Conservation (phyloP, 208 protist species). For the Acanthamoeba comandoni region DNA sequence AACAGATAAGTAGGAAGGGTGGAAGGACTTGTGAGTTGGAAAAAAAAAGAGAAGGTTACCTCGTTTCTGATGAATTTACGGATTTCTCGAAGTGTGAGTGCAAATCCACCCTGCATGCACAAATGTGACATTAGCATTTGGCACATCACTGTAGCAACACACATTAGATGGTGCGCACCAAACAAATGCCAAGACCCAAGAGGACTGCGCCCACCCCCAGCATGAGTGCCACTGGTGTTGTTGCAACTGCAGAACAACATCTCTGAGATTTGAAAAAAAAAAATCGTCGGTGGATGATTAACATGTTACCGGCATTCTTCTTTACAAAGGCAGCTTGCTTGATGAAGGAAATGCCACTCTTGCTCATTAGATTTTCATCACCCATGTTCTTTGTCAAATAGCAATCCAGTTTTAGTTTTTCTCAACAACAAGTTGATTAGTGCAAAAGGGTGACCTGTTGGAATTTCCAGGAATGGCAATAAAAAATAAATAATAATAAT, state of each 20-base stretch:
- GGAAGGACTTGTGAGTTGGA: neutral
- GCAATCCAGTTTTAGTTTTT: too few species aligned
- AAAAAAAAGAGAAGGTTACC: neutral
- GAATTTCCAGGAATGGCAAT: too few species aligned
- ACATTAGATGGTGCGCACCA: constrained; percentile 10
- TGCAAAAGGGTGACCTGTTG: too few species aligned
- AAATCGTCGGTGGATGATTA: neutral
- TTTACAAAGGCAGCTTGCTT: constrained; percentile 9
- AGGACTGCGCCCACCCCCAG: constrained; percentile 6
- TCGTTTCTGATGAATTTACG: constrained; percentile 38
- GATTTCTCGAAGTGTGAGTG: constrained; percentile 51
- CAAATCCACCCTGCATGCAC: neutral
- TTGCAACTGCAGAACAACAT: neutral
- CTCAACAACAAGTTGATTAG: too few species aligned
- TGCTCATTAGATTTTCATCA: too few species aligned
- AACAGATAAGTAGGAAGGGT: neutral
- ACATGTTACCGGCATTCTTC: neutral
- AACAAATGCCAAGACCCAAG: constrained; percentile 42
- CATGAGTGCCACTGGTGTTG: constrained; percentile 1
- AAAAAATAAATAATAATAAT: too few species aligned
- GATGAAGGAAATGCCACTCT: constrained; percentile 22
- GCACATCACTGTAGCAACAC: neutral
- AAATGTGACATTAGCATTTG: neutral
- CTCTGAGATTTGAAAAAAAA: neutral
- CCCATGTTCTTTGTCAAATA: too few species aligned